Base-by-base conservation (phyloP, 495 filamentous ascomycete species). In the Margaritispora aquatica region DNA sequence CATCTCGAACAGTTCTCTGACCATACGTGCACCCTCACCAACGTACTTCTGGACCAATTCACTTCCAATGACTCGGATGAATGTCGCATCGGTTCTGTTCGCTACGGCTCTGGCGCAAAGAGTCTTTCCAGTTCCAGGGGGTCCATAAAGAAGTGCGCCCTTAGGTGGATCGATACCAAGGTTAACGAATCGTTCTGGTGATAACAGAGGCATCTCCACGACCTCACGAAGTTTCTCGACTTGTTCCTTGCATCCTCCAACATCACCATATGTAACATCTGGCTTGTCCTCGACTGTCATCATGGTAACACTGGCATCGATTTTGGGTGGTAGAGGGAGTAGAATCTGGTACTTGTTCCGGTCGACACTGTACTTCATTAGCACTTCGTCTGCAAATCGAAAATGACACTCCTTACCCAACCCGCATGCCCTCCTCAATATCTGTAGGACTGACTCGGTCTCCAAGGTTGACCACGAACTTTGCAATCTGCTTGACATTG, bases 251-350 rank as follows among this genome's bases (percentile, higher is more conserved):
- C 93, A 97, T 58, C 94, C 94, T 68, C 94, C 94, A 19, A 98
- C 95, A 76, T 98, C 94, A 62, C 94, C 93, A 69, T 98, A 98
- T 61, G 94, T 98, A 53, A 98, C 94, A 73, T 98, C 94, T 15
- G 94, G 94, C 80, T 98, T 98, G 73, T 98, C 94, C 77, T 98
- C 94, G 55, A 98, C 94, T 17, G 94, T 97, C 94, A 98, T 98
- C 94, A 98, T 98, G 52, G 94, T 98, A 64, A 98, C 94, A 64
- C 88, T 94, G 53, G 94, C 92, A 69, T 98, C 94, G 81, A 98
- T 98, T 80, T 97, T 98, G 11, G 94, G 94, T 23, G 94, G 94
- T n/a, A 98, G 81, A 50, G 94, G 94, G 21, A 98, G 80, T 60
- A 97, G 83, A 65, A 98, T 98, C 76, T 98, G 94, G 73, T 97